Conservation (phyloP, 371 early-diverging fungal genomes). For the Basidiobolus meristosporus region DNA sequence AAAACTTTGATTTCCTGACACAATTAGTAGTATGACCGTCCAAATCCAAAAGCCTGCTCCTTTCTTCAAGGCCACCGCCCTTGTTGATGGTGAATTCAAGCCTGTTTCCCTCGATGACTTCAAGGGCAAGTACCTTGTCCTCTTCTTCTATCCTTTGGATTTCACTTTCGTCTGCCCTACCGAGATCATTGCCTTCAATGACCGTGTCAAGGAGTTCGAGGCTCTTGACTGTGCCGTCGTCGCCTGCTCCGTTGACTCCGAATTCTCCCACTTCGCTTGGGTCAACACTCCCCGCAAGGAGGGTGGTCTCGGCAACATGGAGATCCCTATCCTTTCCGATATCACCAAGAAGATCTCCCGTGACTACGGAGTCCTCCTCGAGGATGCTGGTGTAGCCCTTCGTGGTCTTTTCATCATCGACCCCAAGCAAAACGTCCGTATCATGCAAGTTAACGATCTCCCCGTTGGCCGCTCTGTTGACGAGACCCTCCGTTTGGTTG, state of each 20-base stretch:
- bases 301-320: too few species aligned
- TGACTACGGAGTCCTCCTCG: slow-evolving; percentile 42
- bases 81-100: slow-evolving; percentile 6
- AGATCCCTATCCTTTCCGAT: slow-evolving; percentile 53
- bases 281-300: too few species aligned
- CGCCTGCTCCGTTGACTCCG: slow-evolving; percentile 27
- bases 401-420: slow-evolving; percentile 89
- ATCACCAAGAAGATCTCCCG: slow-evolving; percentile 32
- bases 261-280: slow-evolving; percentile 50
- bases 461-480: too few species aligned
- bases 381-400: slow-evolving; percentile 32
- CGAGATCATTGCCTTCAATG: slow-evolving; percentile 72
- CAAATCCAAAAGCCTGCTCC: too few species aligned
- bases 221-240: slow-evolving; percentile 13
- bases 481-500: too few species aligned
- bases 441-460: too few species aligned
- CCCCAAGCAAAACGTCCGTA: slow-evolving; percentile 63
- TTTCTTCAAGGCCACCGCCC: slow-evolving; percentile 6
- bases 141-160: slow-evolving; percentile 8
- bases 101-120: slow-evolving; percentile 6
- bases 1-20: too few species aligned
- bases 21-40: too few species aligned
- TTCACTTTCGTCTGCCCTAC: slow-evolving; percentile 63
- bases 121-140: slow-evolving; percentile 7
- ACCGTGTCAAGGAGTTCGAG: slow-evolving; percentile 49